phyloP scores from a whole-genome alignment of 805 yeast species.

The Metschnikowia chrysomelidarum region DNA sequence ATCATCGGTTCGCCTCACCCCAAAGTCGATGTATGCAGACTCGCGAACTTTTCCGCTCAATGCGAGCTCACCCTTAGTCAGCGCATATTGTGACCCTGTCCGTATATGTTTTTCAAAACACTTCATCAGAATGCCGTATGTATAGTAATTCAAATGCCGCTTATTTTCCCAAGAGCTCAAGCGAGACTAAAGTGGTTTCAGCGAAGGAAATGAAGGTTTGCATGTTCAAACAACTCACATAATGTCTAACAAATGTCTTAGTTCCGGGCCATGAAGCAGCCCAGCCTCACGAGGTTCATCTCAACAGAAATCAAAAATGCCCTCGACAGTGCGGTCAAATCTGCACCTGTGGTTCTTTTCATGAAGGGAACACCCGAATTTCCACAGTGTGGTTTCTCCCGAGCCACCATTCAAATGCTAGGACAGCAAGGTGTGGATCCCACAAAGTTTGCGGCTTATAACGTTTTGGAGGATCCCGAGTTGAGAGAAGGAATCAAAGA shows the following conservation, averaged over 20 bases:
- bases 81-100: constrained; percentile 10
- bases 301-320: constrained; percentile 81
- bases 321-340: constrained; percentile 77
- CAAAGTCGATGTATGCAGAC: constrained; percentile 1
- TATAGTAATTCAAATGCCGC: background rate
- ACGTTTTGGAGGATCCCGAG: constrained; percentile 92
- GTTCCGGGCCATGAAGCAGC: constrained; percentile 3
- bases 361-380: constrained; percentile 99
- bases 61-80: constrained; percentile 10
- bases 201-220: background rate
- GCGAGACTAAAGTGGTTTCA: background rate
- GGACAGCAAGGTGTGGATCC: constrained; percentile 99
- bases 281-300: constrained; percentile 42
- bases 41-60: constrained; percentile 6
- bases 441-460: constrained; percentile 91
- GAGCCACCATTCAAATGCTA: constrained; percentile 88
- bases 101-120: constrained; percentile 13
- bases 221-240: background rate
- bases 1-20: background rate
- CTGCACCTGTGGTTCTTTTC: constrained; percentile 93
- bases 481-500: constrained; percentile 95
- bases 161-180: background rate
- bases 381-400: constrained; percentile 96
- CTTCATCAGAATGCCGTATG: constrained; percentile 4
- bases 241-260: constrained; percentile 1